Conservation (phyloP, 202 grass and related monocot genomes). For the Schoenoplectus triqueter region DNA sequence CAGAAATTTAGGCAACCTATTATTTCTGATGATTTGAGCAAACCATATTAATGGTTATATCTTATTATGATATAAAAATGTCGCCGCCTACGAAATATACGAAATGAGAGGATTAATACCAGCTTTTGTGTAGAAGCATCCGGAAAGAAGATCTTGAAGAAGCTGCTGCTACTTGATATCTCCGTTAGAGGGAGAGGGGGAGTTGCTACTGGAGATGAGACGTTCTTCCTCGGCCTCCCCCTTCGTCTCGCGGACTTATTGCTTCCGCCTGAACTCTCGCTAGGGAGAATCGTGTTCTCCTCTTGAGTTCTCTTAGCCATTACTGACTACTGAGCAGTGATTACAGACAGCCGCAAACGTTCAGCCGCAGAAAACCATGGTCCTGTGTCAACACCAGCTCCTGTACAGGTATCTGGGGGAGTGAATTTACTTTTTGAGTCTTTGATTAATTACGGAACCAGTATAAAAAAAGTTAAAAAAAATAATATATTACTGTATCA, state of each 20-base stretch:
- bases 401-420: background rate
- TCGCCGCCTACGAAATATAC: background rate
- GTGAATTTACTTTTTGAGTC: too few relatives aligned
- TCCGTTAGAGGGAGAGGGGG: slow-evolving; percentile 16
- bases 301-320: slow-evolving; percentile 32
- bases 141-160: slow-evolving; percentile 52
- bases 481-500: too few relatives aligned
- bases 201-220: background rate
- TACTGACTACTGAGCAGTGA: background rate
- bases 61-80: background rate
- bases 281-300: slow-evolving; percentile 12
- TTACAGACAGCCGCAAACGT: background rate
- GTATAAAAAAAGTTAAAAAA: too few relatives aligned
- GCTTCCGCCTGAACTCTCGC: background rate
- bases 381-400: background rate
- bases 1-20: too few relatives aligned
- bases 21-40: too few relatives aligned
- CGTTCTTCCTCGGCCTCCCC: slow-evolving; percentile 32
- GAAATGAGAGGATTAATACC: slow-evolving; percentile 19
- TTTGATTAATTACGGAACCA: too few relatives aligned
- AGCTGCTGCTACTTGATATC: slow-evolving; percentile 31
- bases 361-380: background rate
- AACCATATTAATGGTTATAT: background rate
- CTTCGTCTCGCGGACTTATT: slow-evolving; percentile 18
- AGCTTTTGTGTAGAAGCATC: slow-evolving; percentile 38